Conservation (phyloP, 2,329 filamentous ascomycete species). For the Harringtonia lauricola region DNA sequence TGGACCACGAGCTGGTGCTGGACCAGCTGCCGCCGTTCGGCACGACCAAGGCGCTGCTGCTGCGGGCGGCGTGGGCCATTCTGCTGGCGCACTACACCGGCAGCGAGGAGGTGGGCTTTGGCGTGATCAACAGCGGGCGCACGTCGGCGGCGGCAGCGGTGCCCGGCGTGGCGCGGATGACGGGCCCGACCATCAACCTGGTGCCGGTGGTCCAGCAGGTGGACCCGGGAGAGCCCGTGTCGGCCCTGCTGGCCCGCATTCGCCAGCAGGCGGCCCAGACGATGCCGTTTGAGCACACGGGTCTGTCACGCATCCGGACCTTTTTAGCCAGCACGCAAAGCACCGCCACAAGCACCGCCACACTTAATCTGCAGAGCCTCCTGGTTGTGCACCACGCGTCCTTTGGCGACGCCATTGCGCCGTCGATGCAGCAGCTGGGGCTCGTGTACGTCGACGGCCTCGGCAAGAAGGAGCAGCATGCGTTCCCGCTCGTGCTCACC, state of each 20-base stretch:
- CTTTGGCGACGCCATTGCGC: neutral
- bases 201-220: constrained; percentile 42
- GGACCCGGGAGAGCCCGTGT: constrained; percentile 26
- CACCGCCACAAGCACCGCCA: neutral
- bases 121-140: constrained; percentile 39
- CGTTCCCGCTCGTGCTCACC: too few species aligned
- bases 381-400: neutral
- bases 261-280: constrained; percentile 8
- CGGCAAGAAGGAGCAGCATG: too few species aligned
- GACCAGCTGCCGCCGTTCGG: neutral
- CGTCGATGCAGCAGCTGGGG: neutral
- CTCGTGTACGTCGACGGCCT: too few species aligned
- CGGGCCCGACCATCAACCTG: constrained; percentile 38
- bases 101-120: constrained; percentile 42
- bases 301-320: constrained; percentile 45
- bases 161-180: constrained; percentile 44
- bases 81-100: constrained; percentile 39
- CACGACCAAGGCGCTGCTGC: constrained; percentile 38
- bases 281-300: constrained; percentile 55
- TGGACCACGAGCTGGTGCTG: neutral
- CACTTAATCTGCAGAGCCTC: neutral
- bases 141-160: constrained; percentile 26
- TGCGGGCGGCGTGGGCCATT: constrained; percentile 48
- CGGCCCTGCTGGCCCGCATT: constrained; percentile 28
- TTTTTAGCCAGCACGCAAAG: neutral